Base-by-base conservation (phyloP, 257 asterid species). In the Jacaranda copaia region DNA sequence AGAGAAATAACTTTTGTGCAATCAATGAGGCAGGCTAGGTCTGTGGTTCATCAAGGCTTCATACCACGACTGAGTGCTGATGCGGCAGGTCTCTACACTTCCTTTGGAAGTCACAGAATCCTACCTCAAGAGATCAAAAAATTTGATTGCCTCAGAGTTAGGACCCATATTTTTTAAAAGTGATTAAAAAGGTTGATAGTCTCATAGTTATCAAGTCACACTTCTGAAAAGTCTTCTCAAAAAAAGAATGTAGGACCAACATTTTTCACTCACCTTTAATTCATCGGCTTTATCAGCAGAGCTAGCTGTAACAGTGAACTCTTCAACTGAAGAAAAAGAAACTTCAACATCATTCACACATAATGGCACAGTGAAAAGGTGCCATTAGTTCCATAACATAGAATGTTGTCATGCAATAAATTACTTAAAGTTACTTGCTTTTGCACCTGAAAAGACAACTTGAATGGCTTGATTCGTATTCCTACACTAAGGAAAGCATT, bases 371-470 rank as follows among this genome's bases (percentile, higher is more conserved):
- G 58, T 11, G 18, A 40, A 52, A 75, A 73, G 32, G 10, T 56
- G 65, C 39, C 52, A 71, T 70, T 18, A 68, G 52, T 56, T 38
- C 45, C 59, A 35, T 38, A 14, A 14, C n/a, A 9, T 0, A 19
- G 9, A 75, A 40, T 9, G 61, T 57, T 66, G 32, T n/a, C 56
- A 15, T 66, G 16, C 32, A 57, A 46, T 75, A 49, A 45, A 69
- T 48, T 32, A 7, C 14, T 15, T 8, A 2, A 48, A 20, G 14
- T 56, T 40, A 46, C 36, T 68, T 62, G 70, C 14, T 18, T 64
- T 59, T 72, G 83, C 71, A 86, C 90, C 92, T 82, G 87, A 74
- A 57, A 83, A 57, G 45, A 65, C 79, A 51, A 79, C 85, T 80
- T 58, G 83, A 77, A 81, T 12, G 49, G 77, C 73, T 72, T 70